A percentile compares a stretch with the other conserved stretches of the same genome.
phyloP scores from a whole-genome alignment of 2,329 filamentous ascomycete genomes.

The Hymenoscyphus scutula region DNA sequence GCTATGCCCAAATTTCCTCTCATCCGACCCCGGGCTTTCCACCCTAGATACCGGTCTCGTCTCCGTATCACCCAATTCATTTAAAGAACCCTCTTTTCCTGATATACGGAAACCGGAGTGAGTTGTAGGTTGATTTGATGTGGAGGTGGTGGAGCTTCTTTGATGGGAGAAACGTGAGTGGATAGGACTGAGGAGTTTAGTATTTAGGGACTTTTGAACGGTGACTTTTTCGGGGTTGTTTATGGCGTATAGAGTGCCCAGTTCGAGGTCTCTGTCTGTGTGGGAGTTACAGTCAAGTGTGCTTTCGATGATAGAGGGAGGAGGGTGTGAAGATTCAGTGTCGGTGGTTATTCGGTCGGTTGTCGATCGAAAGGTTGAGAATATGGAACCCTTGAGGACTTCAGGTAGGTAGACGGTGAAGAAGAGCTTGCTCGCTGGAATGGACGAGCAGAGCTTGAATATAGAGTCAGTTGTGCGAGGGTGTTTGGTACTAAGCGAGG shows the following conservation, averaged over 20 bases:
- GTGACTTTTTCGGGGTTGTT: not conserved
- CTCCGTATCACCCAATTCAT: not conserved
- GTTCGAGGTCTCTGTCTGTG: not conserved
- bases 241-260: not conserved
- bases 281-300: not conserved
- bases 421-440: slow-evolving; percentile 32
- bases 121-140: not conserved
- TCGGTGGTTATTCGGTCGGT: not conserved
- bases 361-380: not conserved
- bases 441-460: slow-evolving; percentile 41
- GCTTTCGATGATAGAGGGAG: not conserved
- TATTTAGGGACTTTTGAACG: not conserved
- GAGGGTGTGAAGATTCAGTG: not conserved
- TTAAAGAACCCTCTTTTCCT: too few relatives aligned
- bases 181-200: not conserved
- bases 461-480: not conserved
- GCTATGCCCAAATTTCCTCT: not conserved
- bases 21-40: not conserved
- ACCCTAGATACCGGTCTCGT: not conserved
- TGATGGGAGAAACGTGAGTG: not conserved
- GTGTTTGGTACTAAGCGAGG: not conserved
- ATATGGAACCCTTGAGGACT: not conserved
- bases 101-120: not conserved
- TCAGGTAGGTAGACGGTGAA: slow-evolving; percentile 6
- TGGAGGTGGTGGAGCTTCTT: not conserved